Conservation (phyloP, 805 yeast genomes). For the Barnettozyma wickerhamii region DNA sequence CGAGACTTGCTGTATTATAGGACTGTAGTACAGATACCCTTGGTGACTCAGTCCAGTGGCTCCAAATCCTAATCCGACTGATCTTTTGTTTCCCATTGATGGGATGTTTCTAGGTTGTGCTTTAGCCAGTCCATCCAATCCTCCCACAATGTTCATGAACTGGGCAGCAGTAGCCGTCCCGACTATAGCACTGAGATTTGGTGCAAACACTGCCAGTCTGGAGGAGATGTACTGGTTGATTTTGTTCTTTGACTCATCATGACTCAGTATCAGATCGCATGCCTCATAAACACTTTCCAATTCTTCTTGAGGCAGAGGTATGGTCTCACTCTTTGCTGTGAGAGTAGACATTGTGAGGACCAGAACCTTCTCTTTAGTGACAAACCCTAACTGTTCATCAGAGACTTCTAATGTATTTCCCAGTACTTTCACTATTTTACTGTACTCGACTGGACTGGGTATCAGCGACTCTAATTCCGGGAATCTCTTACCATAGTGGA, state of each 20-base stretch:
- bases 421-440: constrained; percentile 44
- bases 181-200: constrained; percentile 69
- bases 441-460: constrained; percentile 58
- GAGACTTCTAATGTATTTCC: constrained; percentile 41
- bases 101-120: constrained; percentile 85
- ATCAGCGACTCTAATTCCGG: constrained; percentile 67
- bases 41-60: constrained; percentile 50
- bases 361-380: constrained; percentile 63
- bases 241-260: constrained; percentile 38
- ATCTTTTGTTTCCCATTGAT: constrained; percentile 59
- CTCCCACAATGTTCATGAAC: constrained; percentile 64
- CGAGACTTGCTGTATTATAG: constrained; percentile 54
- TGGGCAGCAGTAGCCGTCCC: constrained; percentile 74
- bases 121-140: constrained; percentile 56
- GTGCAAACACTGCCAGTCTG: constrained; percentile 61
- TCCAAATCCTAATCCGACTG: constrained; percentile 36
- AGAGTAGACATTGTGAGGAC: constrained; percentile 73
- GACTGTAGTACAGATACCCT: constrained; percentile 65
- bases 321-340: constrained; percentile 34
- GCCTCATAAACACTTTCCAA: constrained; percentile 37
- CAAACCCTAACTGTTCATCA: constrained; percentile 26
- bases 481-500: constrained; percentile 56
- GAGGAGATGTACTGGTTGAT: constrained; percentile 53
- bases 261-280: constrained; percentile 42
- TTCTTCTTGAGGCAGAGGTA: constrained; percentile 29